Evolutionary conservation across 2,329 filamentous ascomycete species (phyloP), one percentile per base, ranked within the genome.

Genomic region (Periconia sp.): DNA sequence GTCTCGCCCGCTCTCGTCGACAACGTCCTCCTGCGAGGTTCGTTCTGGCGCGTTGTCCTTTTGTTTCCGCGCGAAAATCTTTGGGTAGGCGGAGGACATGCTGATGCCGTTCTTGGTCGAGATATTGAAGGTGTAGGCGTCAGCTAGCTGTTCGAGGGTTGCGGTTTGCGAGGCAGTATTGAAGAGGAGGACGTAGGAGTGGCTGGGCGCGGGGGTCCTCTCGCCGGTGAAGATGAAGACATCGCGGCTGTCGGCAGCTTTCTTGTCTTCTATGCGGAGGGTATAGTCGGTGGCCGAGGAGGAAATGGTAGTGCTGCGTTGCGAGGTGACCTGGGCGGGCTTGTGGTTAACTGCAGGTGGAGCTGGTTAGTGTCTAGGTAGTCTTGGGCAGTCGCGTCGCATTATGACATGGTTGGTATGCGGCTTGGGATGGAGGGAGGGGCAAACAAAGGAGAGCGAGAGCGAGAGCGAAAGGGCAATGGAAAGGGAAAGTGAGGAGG

Each of bases 111-210:
- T 84, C 45, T 83, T 2, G 88, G 90, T 14, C 85, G 85, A 51
- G 82, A 96, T 76, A 72, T 96, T 97, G 87, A 96, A 92, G 66
- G 91, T 87, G 74, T 96, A 89, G 40, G 87, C 86, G n/a, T 87
- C 88, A 68, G 91, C 85, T 50, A 97, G 79, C 48, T 85, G 86
- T 76, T 97, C 91, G 50, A 97, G 81, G 27, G 94, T 85, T 61
- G 94, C 94, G 52, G 83, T 87, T 66, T 93, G 85, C 49, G 85
- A 85, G 17, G 81, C 78, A 9, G 87, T 81, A 72, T 96, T 90
- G 68, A 93, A 94, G 53, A 93, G 83, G 48, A 96, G 81, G 10
- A 82, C 77, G 45, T 74, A 76, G 10, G 71, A 68, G 58, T 69
- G 72, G 54, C 68, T 66, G 15, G 63, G 58, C 5, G 57, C 61